Conservation (phyloP, 352 stramenopile species). For the Hyaloperonospora brassicae region DNA sequence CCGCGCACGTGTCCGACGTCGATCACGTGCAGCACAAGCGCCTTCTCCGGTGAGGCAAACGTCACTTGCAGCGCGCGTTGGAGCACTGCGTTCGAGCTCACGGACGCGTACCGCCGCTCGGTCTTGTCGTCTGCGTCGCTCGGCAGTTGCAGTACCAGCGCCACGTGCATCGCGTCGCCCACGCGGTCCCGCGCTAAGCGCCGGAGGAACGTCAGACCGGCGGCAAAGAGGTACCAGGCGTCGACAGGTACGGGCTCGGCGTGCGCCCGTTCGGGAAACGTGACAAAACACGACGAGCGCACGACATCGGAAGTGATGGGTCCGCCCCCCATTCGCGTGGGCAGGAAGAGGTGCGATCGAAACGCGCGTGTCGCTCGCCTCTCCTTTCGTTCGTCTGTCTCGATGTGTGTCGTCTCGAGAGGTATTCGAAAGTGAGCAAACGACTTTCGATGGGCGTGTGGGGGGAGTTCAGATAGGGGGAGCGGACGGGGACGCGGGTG, state of each 20-base stretch:
- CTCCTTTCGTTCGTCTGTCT: slow-evolving; percentile 18
- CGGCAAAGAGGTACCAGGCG: slow-evolving; percentile 71
- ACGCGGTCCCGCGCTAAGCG: slow-evolving; percentile 63
- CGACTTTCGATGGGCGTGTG: too few relatives aligned
- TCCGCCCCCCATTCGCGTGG: slow-evolving; percentile 51
- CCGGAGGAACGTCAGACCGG: slow-evolving; percentile 62
- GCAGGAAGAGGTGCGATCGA: slow-evolving; percentile 3
- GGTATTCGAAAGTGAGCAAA: too few relatives aligned
- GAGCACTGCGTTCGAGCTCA: slow-evolving; percentile 47
- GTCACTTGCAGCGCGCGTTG: slow-evolving; percentile 53
- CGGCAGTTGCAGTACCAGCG: slow-evolving; percentile 47
- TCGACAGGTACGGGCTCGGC: slow-evolving; percentile 77
- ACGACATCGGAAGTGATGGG: slow-evolving; percentile 63
- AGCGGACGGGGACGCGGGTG: slow-evolving; percentile 2
- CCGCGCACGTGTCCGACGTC: slow-evolving; percentile 45
- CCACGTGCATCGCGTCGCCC: slow-evolving; percentile 47
- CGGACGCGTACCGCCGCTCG: slow-evolving; percentile 50
- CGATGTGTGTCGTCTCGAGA: too few relatives aligned
- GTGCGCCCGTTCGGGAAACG: slow-evolving; percentile 59
- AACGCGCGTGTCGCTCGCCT: slow-evolving; percentile 1
- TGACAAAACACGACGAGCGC: slow-evolving; percentile 74
- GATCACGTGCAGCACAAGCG: slow-evolving; percentile 71
- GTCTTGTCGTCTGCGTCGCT: slow-evolving; percentile 12
- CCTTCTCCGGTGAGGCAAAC: slow-evolving; percentile 48
- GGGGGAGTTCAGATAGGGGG: too few relatives aligned